Evolutionary conservation across 2,329 filamentous ascomycete genomes (phyloP), one percentile per base, ranked within the genome.

Genomic region (Chrysoporthe puriensis): DNA sequence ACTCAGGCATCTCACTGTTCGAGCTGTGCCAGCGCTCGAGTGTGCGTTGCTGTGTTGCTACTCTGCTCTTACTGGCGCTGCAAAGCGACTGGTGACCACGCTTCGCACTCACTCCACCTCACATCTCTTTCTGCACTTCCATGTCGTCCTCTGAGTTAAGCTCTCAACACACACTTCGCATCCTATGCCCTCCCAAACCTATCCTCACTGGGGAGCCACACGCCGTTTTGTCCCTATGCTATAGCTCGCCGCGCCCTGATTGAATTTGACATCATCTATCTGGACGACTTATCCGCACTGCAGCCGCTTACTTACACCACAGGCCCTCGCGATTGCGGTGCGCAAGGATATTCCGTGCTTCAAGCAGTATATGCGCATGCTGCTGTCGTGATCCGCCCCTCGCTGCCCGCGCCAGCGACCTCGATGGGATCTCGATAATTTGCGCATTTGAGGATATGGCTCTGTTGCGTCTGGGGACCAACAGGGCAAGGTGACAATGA

Each of bases 401-500:
- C 68, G 44, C 43, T 26, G 36, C 57, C 43, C 42, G 58, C 48
- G 63, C 43, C 59, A 67, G 36, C 54, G 42, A 63, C 66, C 66
- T 62, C 59, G 52, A 70, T 70, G 68, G 59, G 62, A 62, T 58
- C 63, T 65, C 52, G 59, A 68, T 68, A 68, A 65, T 60, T 44
- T 21, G 44, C 66, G 34, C 58, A 61, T 62, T 56, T 61, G 62
- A 70, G 68, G 67, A 64, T 54, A 70, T 70, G 68, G 68, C 68
- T 67, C 62, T 68, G 61, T 68, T 63, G 68, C 59, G 66, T 66
- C 66, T 59, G 62, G 65, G 44, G 46, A 66, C 62, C 40, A 66
- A 69, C 64, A 64, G 67, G 68, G 63, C 67, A 66, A 69, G 66
- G 63, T 60, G 79, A 87, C 80, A 79, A 92, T 92, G 90, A 87